Conservation (phyloP, 331 rosid genomes). For the Spiraea crenata region DNA sequence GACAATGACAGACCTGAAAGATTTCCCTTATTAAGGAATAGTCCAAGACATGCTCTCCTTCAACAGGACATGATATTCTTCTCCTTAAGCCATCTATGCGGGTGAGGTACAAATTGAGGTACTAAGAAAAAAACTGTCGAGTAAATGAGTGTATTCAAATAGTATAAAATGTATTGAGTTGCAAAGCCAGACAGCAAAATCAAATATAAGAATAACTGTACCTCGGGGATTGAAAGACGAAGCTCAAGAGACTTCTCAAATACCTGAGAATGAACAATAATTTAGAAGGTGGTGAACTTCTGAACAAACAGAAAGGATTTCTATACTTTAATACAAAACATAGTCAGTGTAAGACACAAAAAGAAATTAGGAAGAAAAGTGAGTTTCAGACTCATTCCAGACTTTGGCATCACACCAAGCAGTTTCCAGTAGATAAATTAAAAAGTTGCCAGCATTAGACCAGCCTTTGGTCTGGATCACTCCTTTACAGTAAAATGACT, state of each 20-base stretch:
- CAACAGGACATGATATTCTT: slow-evolving; percentile 47
- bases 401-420: too few species aligned
- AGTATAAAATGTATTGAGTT: neutral
- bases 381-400: too few species aligned
- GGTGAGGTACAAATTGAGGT: slow-evolving; percentile 81
- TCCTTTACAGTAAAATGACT: too few species aligned
- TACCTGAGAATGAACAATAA: slow-evolving; percentile 46
- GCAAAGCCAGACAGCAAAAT: neutral
- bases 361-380: too few species aligned
- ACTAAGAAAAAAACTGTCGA: slow-evolving; percentile 45
- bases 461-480: too few species aligned
- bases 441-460: too few species aligned
- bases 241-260: slow-evolving; percentile 60
- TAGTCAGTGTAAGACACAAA: too few species aligned
- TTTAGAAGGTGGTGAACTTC: neutral
- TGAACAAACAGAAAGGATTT: neutral
- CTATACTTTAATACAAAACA: too few species aligned
- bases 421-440: too few species aligned
- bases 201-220: slow-evolving; percentile 24
- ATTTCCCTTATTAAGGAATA: slow-evolving; percentile 60
- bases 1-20: slow-evolving; percentile 63
- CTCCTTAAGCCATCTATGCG: slow-evolving; percentile 90
- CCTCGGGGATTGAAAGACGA: slow-evolving; percentile 70
- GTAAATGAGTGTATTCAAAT: neutral
- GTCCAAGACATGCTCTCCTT: slow-evolving; percentile 47